phyloP scores from a whole-genome alignment of 441 rosid genomes.

The Gossypium gossypioides region DNA sequence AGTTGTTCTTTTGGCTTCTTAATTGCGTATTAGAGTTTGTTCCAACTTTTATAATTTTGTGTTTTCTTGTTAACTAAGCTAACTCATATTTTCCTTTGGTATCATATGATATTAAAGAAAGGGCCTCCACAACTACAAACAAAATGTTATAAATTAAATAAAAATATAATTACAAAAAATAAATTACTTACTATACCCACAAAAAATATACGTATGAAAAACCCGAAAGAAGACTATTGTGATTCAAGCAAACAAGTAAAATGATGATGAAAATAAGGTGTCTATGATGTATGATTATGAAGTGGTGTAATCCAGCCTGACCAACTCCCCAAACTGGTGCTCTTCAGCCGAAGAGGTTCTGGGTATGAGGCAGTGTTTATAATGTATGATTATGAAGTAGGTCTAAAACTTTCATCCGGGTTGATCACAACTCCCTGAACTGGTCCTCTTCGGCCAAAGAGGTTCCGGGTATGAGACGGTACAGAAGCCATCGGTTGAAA shows the following conservation, averaged over 20 bases:
- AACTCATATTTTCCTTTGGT: too few species aligned
- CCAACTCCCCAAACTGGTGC: too few species aligned
- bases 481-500: conserved; percentile 23
- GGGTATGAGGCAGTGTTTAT: neutral
- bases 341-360: too few species aligned
- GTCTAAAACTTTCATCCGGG: conserved; percentile 25
- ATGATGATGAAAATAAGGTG: neutral
- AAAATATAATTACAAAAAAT: neutral
- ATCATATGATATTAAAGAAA: neutral
- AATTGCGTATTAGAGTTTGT: neutral
- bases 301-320: neutral
- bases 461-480: conserved; percentile 6
- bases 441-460: conserved; percentile 26
- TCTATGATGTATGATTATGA: neutral
- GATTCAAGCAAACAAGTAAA: neutral
- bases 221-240: neutral
- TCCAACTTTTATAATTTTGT: too few species aligned
- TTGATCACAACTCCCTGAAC: conserved; percentile 57
- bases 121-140: neutral
- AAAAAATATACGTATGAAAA: neutral
- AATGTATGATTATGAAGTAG: neutral
- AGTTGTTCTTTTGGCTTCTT: neutral
- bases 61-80: too few species aligned
- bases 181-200: neutral
- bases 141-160: neutral